Conservation (phyloP, 2,329 filamentous ascomycete genomes). For the Massarina eburnea region DNA sequence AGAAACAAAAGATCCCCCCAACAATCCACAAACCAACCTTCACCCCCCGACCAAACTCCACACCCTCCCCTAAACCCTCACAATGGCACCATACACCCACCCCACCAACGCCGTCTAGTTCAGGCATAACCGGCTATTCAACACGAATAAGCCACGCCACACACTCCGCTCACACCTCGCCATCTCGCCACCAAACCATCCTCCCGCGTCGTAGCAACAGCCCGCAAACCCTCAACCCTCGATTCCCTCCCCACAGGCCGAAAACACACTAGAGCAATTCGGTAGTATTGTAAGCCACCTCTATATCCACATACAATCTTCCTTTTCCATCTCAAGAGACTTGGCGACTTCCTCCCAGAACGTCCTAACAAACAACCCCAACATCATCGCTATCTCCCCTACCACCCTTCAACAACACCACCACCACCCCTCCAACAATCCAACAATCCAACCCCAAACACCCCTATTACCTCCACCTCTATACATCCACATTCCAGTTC, state of each 20-base stretch:
- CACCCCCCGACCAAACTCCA: no score
- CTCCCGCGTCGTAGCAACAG: slow-evolving; percentile 52
- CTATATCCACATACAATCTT: slow-evolving; percentile 53
- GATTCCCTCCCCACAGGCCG: slow-evolving; percentile 43
- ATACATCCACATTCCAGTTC: no score
- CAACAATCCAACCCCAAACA: no score
- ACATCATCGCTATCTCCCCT: no score
- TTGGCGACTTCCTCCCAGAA: slow-evolving; percentile 46
- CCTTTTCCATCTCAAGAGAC: slow-evolving; percentile 49
- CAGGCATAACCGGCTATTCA: slow-evolving; percentile 51
- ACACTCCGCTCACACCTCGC: slow-evolving; percentile 45
- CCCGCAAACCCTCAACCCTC: slow-evolving; percentile 48
- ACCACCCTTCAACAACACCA: no score
- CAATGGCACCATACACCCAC: slow-evolving; percentile 16
- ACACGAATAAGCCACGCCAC: slow-evolving; percentile 49
- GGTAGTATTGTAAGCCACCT: slow-evolving; percentile 57
- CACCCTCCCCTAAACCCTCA: no score
- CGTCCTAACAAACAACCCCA: no score
- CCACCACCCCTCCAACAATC: no score
- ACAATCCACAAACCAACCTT: no score
- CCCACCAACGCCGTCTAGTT: slow-evolving; percentile 17
- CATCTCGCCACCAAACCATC: slow-evolving; percentile 42
- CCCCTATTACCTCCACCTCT: no score
- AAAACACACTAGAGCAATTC: slow-evolving; percentile 53
- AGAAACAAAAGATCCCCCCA: no score